These are phyloP conservation scores for Fusarium torulosum DNA, from an alignment of 2,329 filamentous ascomycete genomes.

Conservation along the genomic window DNA sequence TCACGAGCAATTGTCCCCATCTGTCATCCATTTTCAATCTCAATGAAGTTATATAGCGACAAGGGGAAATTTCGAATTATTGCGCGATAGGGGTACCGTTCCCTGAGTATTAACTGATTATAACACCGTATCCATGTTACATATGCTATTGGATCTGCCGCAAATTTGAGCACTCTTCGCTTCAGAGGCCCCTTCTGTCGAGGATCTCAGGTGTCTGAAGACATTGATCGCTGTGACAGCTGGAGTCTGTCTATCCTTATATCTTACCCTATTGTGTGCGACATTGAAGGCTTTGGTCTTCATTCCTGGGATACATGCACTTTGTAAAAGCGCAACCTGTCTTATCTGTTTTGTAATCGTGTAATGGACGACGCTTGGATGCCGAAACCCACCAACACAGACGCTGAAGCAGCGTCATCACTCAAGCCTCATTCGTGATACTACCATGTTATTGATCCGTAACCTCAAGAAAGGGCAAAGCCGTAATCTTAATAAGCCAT, in stretches of 20 bases:
- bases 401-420: slow-evolving; percentile 16
- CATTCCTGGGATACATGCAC: not conserved
- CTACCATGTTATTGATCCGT: not conserved
- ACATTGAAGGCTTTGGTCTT: not conserved
- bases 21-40: slow-evolving; percentile 29
- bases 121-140: not conserved
- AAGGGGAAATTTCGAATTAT: slow-evolving; percentile 1
- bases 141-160: not conserved
- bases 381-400: not conserved
- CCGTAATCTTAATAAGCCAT: no score
- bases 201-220: no score
- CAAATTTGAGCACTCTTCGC: not conserved
- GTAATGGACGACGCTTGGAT: slow-evolving; percentile 13
- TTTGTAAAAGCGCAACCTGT: not conserved
- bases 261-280: not conserved
- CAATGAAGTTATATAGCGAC: slow-evolving; percentile 9
- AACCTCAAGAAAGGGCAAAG: no score
- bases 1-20: slow-evolving; percentile 24
- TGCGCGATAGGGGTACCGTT: not conserved
- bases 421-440: slow-evolving; percentile 11
- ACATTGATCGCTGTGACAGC: not conserved
- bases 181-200: not conserved
- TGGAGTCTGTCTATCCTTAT: no score
- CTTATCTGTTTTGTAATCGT: not conserved
- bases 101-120: no score